Evolutionary conservation across 176 grass and related monocot genomes (phyloP), one percentile per base, ranked within the genome.

Genomic region (Rhynchospora pubera): DNA sequence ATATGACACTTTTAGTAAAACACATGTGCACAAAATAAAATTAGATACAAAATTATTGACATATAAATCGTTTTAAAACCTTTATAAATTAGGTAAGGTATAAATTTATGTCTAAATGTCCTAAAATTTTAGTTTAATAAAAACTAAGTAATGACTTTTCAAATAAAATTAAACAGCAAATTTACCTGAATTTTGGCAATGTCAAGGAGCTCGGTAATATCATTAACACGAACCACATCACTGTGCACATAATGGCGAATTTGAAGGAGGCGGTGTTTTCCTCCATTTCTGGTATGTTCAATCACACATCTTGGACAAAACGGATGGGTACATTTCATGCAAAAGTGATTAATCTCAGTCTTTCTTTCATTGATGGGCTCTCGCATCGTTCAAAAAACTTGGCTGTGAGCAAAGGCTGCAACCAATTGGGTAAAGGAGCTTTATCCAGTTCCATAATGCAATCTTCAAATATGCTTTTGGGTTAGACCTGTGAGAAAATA

Each of bases 241-340:
- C 62, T 66, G 42, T 81, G 79, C 43, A 81, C 79, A 2, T 81
- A 81, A 21, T 64, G 79, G 65, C 79, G 79, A 13, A 81, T 65
- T 59, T 81, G 79, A 66, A 81, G 56, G 21, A 81, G 79, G 39
- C 16, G 47, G 57, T 81, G 79, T 26, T 8, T 18, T 26, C 61
- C 39, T 21, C 79, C 79, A 26, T 81, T 28, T 22, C 22, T 76
- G 48, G 44, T 64, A 50, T 81, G 79, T 65, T 81, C 57, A 48
- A 3, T 9, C 4, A 64, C n/a, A 47, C 79, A 81, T 39, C 65
- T 64, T 9, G 79, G 59, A 28, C 79, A 81, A 13, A 81, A 39
- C 9, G 21, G 60, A 23, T 9, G 24, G 0, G 79, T 42, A 13
- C 79, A 81, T 51, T 64, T 46, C n/a, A 64, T 65, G 79, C 79